Base-by-base conservation (phyloP, 192 early-diverging fungal species). In the Linderina pennispora region DNA sequence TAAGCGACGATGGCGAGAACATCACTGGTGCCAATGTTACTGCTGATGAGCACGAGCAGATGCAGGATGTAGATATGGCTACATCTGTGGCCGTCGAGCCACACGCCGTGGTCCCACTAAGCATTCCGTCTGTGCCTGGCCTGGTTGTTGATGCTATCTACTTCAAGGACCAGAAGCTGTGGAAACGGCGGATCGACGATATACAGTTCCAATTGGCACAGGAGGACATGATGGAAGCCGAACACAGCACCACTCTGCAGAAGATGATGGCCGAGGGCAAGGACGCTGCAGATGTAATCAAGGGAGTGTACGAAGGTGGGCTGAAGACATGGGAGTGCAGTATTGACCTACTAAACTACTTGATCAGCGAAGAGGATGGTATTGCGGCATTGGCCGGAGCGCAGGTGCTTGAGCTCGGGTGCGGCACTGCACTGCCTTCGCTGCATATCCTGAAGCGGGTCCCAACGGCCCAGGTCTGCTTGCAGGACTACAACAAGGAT, bases 321-420 rank as follows among this genome's bases (percentile, higher is more conserved):
- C 77, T 96, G 45, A 98, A 98, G 66, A 98, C 95, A 0, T 98
- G 95, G 95, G 95, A 98, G 55, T 94, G 93, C 58, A 81, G 89
- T 8, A 46, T 89, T 23, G 95, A 98, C 71, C 65, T 98, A 40
- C 78, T 93, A 15, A 58, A 77, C 36, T 89, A 80, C 48, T 54
- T 91, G 15, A 63, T 78, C 16, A 53, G 50, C 15, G 45, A 56
- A 10, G 48, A 40, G 7, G 10, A 23, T 11, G 23, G 50, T 17
- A 26, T 17, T 9, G 13, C 22, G 13, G 22, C 25, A 2, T 15
- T 48, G 8, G 32, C 34, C 2, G 42, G 39, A 1, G 24, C 32
- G 20, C 57, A 49, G 1, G 50, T 68, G 10, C 34, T 65, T 4
- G 70, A 97, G 79, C 65, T 94, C 44, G 94, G 94, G 8, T 95